Base-by-base conservation (phyloP, 1,284 basidiomycete genomes). In the Macrocystidia cucumis region DNA sequence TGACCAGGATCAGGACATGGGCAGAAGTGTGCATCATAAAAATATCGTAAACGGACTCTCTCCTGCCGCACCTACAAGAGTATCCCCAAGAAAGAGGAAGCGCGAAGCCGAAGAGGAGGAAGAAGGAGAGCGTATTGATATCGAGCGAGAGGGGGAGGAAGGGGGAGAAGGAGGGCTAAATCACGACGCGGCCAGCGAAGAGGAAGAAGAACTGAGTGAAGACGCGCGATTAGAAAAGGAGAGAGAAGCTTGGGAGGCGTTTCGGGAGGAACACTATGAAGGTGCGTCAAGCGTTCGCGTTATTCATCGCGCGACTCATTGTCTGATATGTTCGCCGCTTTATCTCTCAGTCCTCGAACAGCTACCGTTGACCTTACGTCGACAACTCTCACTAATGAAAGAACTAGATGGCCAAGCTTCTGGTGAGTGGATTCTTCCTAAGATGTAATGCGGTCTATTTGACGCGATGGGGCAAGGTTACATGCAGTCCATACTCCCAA, bases 251-350 rank as follows among this genome's bases (percentile, higher is more conserved):
- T 90, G 87, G 86, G 79, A 85, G 25, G 63, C 74, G 16, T 77
- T 91, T 52, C 72, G 75, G 43, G 84, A 86, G 47, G 84, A 90
- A 43, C 77, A 86, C 47, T 81, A 78, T 53, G 87, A 89, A 72
- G 74, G 83, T 74, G 29, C 29, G 58, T 37, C 14, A 12, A 19
- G 32, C 5, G 9, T 17, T 34, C 20, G 18, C 21, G 24, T 11
- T 22, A 18, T 11, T 13, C 12, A 33, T 16, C 32, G 34, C 24
- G 36, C 16, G 13, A 23, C 32, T 26, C 20, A 37, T 27, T 16
- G 4, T 38, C 25, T 5, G 25, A 27, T 3, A 12, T 27, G 25
- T 7, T 27, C 7, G 25, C 5, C n/a, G n/a, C n/a, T n/a, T n/a
- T n/a, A n/a, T 32, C 19, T n/a, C 29, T 40, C 44, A 88, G 85